These are phyloP conservation scores for Acrocalymma vagum DNA, from an alignment of 2,329 filamentous ascomycete species.

Conservation along the genomic window DNA sequence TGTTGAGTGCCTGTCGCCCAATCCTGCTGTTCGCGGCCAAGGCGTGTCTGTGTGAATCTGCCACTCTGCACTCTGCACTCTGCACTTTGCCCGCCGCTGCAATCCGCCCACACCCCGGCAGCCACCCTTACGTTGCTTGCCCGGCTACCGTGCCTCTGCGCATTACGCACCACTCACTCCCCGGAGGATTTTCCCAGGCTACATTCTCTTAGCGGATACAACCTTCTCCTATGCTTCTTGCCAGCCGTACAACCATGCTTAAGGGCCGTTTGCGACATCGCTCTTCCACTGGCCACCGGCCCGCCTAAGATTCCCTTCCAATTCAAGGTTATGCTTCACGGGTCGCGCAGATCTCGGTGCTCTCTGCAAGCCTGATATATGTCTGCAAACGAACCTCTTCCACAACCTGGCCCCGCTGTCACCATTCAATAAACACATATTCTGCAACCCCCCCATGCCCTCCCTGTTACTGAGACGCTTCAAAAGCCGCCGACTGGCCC, in stretches of 20 bases:
- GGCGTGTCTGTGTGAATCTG: background rate
- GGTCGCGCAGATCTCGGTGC: slow-evolving; percentile 22
- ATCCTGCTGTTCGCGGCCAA: background rate
- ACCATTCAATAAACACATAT: slow-evolving; percentile 26
- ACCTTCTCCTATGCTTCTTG: slow-evolving; percentile 45
- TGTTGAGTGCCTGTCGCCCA: too few relatives aligned
- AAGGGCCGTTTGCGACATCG: slow-evolving; percentile 48
- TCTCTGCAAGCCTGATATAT: slow-evolving; percentile 31
- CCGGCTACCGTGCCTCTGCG: slow-evolving; percentile 38
- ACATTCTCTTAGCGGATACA: slow-evolving; percentile 48
- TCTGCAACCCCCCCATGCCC: slow-evolving; percentile 39
- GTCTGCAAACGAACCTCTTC: slow-evolving; percentile 32
- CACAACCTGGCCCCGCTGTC: slow-evolving; percentile 37
- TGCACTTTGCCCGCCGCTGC: slow-evolving; percentile 13
- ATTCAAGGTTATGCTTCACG: slow-evolving; percentile 37
- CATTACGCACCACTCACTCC: slow-evolving; percentile 31
- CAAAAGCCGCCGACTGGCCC: slow-evolving; percentile 46
- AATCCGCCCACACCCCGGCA: slow-evolving; percentile 24
- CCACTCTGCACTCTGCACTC: slow-evolving; percentile 1
- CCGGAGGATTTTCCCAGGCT: slow-evolving; percentile 39
- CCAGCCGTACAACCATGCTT: slow-evolving; percentile 50
- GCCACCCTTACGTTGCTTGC: slow-evolving; percentile 37
- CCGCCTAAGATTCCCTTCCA: slow-evolving; percentile 41
- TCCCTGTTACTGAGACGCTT: slow-evolving; percentile 41
- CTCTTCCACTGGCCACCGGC: slow-evolving; percentile 43